A percentile compares a stretch with the other conserved stretches of the same genome.
Conservation (phyloP, 495 filamentous ascomycete genomes). For the Penicillium canescens region DNA sequence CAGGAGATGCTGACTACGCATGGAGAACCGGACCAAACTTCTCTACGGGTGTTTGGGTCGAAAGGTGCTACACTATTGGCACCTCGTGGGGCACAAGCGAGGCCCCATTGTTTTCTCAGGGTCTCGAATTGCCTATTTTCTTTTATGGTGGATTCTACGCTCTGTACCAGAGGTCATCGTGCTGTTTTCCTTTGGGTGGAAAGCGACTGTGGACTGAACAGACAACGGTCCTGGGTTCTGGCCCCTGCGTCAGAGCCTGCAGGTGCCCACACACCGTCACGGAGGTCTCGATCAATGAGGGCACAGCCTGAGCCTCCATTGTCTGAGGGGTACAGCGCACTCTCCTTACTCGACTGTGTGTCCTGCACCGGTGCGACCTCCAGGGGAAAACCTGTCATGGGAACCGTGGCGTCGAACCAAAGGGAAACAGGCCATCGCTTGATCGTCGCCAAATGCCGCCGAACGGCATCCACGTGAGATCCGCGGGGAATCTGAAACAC, state of each 20-base stretch:
- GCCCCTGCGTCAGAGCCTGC: constrained; percentile 21
- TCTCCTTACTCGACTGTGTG: constrained; percentile 16
- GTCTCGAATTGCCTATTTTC: constrained; percentile 10
- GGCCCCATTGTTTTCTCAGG: constrained; percentile 3
- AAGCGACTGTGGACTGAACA: neutral
- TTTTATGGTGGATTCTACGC: neutral
- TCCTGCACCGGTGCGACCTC: neutral
- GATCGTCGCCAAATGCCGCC: constrained; percentile 28
- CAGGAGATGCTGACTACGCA: constrained; percentile 35
- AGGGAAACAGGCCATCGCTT: constrained; percentile 7
- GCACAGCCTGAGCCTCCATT: constrained; percentile 1
- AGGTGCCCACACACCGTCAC: constrained; percentile 8
- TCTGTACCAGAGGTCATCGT: neutral
- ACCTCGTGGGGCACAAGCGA: constrained; percentile 16
- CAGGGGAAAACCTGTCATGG: constrained; percentile 5
- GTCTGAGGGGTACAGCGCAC: constrained; percentile 2
- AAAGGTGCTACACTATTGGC: constrained; percentile 13
- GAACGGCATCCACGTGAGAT: constrained; percentile 32
- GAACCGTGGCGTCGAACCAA: constrained; percentile 6
- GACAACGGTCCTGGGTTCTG: constrained; percentile 6
- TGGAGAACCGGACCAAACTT: neutral
- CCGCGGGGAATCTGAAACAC: constrained; percentile 30
- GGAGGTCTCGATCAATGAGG: constrained; percentile 1
- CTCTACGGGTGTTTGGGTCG: neutral
- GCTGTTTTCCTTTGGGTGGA: neutral